phyloP scores from a whole-genome alignment of 768 basidiomycete genomes.

The Pleurotus tuoliensis region DNA sequence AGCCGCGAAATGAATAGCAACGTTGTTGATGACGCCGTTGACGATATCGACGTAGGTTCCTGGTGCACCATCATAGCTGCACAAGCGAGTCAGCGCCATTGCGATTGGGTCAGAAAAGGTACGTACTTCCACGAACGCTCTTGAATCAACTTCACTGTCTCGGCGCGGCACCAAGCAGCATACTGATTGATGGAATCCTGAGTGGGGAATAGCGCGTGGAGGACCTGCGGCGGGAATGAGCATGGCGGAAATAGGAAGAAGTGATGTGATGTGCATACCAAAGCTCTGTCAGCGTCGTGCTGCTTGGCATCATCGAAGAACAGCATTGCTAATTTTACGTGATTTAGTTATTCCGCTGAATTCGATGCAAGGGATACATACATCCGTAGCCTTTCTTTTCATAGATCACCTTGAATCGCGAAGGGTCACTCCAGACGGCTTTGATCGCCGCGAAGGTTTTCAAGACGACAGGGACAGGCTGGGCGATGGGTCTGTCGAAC shows the following conservation, averaged over 20 bases:
- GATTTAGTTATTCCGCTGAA: slow-evolving; percentile 11
- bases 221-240: slow-evolving; percentile 11
- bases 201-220: slow-evolving; percentile 26
- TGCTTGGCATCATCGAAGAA: slow-evolving; percentile 10
- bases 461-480: slow-evolving; percentile 23
- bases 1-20: slow-evolving; percentile 38
- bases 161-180: slow-evolving; percentile 22
- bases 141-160: slow-evolving; percentile 16
- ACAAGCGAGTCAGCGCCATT: background rate
- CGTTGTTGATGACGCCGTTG: slow-evolving; percentile 36
- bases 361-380: slow-evolving; percentile 25
- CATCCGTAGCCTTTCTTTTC: slow-evolving; percentile 21
- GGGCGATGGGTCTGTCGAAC: slow-evolving; percentile 22
- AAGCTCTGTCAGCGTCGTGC: slow-evolving; percentile 14
- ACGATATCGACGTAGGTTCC: slow-evolving; percentile 38
- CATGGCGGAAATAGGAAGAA: background rate
- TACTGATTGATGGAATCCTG: slow-evolving; percentile 18
- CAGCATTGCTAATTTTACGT: slow-evolving; percentile 8
- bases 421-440: slow-evolving; percentile 25
- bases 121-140: slow-evolving; percentile 19
- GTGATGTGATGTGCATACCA: slow-evolving; percentile 5
- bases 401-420: slow-evolving; percentile 26
- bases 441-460: slow-evolving; percentile 28
- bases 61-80: slow-evolving; percentile 19
- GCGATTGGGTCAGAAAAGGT: no score